Evolutionary conservation across 495 filamentous ascomycete genomes (phyloP).

Genomic region (Aspergillus sparsus): DNA sequence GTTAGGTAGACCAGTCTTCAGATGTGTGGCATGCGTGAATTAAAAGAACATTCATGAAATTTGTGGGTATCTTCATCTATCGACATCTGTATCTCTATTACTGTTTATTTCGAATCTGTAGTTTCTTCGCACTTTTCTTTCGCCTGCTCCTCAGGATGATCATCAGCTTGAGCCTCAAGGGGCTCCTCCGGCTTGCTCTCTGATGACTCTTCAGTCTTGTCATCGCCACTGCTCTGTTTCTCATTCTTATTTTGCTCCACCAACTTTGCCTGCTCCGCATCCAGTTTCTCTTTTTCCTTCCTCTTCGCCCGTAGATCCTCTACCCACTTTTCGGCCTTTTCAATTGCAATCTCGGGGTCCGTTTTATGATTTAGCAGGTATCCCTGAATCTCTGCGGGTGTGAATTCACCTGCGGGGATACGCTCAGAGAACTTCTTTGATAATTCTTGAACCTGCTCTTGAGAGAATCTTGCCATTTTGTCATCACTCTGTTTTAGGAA

Average conservation of each 20-base stretch:
- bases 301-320: constrained; percentile 15
- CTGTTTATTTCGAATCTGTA: neutral
- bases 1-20: no score
- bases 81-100: neutral
- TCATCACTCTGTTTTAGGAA: neutral
- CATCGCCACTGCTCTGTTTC: neutral
- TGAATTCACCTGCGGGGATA: constrained; percentile 65
- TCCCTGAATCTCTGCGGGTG: constrained; percentile 78
- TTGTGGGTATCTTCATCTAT: constrained; percentile 4
- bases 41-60: neutral
- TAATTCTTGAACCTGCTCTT: constrained; percentile 37
- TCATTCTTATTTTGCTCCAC: neutral
- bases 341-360: constrained; percentile 59
- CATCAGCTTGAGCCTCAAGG: no score
- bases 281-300: constrained; percentile 7
- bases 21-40: no score
- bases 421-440: constrained; percentile 59
- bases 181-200: neutral
- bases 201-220: neutral
- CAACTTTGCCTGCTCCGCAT: neutral
- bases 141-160: neutral
- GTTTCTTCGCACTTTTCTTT: neutral
- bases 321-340: constrained; percentile 59
- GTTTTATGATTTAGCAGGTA: constrained; percentile 70
- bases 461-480: constrained; percentile 11